Conservation (phyloP, 345 rosid genomes). For the Hibiscus mutabilis region DNA sequence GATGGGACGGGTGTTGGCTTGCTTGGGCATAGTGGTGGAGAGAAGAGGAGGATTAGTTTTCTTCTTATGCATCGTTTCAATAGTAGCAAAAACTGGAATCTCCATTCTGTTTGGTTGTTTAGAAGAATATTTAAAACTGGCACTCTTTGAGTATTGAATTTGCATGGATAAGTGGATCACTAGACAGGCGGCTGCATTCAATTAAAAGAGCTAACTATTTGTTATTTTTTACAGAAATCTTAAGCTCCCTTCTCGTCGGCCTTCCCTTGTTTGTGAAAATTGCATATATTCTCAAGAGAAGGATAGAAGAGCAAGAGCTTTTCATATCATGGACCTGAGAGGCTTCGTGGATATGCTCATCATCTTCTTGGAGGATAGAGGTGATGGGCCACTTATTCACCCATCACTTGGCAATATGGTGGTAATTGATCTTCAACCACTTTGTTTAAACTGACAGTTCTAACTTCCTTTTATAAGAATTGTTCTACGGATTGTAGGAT, state of each 20-base stretch:
- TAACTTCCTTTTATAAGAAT: neutral
- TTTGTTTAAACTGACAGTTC: slow-evolving; percentile 6
- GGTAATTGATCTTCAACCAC: slow-evolving; percentile 22
- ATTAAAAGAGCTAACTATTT: neutral
- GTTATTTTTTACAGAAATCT: slow-evolving; percentile 45
- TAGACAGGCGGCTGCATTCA: neutral
- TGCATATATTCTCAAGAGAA: slow-evolving; percentile 63
- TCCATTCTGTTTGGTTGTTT: neutral
- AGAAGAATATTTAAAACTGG: neutral
- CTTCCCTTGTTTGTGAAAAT: slow-evolving; percentile 80
- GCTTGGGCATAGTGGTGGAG: neutral
- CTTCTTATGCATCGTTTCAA: neutral
- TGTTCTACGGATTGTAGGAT: slow-evolving; percentile 33
- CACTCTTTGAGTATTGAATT: neutral
- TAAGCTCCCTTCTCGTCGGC: slow-evolving; percentile 76
- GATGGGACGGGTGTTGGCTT: neutral
- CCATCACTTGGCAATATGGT: slow-evolving; percentile 41
- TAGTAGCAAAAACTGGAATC: neutral
- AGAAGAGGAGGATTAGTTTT: neutral
- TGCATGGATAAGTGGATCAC: neutral
- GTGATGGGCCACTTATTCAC: slow-evolving; percentile 27
- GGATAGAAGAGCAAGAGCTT: slow-evolving; percentile 75
- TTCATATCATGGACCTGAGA: slow-evolving; percentile 81
- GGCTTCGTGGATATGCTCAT: slow-evolving; percentile 82
- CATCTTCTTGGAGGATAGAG: slow-evolving; percentile 78